phyloP scores from a whole-genome alignment of 2,329 filamentous ascomycete species.

The Scytalidium sp. region DNA sequence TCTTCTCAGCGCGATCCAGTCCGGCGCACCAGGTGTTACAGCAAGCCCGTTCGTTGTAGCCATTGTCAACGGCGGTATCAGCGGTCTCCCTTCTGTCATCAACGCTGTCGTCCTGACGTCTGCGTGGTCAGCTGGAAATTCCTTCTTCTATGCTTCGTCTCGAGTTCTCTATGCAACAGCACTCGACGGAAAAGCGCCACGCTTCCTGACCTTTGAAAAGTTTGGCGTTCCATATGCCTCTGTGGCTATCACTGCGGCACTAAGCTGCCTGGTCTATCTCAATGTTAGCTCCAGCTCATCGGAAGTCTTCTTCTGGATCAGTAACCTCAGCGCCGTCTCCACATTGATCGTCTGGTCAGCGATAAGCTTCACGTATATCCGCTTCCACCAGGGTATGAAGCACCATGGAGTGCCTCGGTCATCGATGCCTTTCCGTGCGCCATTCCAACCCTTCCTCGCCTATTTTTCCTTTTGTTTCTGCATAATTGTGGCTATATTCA shows the following conservation, averaged over 20 bases:
- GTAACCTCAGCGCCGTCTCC: constrained; percentile 50
- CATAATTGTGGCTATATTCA: constrained; percentile 49
- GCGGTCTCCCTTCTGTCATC: constrained; percentile 61
- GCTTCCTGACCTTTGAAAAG: constrained; percentile 56
- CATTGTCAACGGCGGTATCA: constrained; percentile 62
- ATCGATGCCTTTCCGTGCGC: constrained; percentile 45
- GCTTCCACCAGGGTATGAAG: constrained; percentile 41
- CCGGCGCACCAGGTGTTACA: constrained; percentile 53
- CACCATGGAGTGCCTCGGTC: background rate
- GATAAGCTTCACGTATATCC: constrained; percentile 46
- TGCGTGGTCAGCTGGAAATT: constrained; percentile 58
- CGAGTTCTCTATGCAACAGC: constrained; percentile 68
- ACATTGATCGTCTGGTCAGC: constrained; percentile 47
- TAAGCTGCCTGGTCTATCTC: constrained; percentile 65
- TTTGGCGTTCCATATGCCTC: constrained; percentile 58
- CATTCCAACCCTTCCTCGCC: constrained; percentile 51
- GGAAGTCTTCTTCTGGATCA: constrained; percentile 67
- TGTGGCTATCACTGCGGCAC: constrained; percentile 50
- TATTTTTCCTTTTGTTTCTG: constrained; percentile 48
- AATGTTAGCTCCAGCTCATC: constrained; percentile 61
- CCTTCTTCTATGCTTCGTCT: constrained; percentile 61
- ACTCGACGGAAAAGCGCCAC: constrained; percentile 60
- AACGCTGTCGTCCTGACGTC: constrained; percentile 65
- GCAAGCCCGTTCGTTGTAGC: constrained; percentile 42
- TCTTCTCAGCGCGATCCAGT: constrained; percentile 34